Evolutionary conservation across 257 asterid genomes (phyloP).

Genomic region (Salvia splendens): DNA sequence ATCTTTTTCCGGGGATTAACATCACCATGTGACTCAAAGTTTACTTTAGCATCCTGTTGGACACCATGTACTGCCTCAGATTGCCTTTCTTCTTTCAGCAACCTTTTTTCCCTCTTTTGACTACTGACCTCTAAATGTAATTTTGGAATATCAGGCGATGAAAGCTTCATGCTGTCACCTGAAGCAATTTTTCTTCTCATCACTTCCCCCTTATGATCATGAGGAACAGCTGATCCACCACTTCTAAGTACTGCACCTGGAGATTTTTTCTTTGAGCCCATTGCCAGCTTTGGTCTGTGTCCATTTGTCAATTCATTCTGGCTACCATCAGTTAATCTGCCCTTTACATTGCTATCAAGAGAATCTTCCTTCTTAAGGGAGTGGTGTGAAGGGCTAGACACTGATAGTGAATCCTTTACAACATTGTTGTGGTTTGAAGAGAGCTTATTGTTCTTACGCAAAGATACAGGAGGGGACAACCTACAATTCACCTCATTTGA

Average conservation of each 20-base stretch:
- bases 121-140: constrained; percentile 36
- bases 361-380: constrained; percentile 40
- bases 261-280: constrained; percentile 46
- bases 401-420: constrained; percentile 39
- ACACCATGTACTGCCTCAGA: constrained; percentile 38
- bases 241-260: constrained; percentile 42
- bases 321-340: constrained; percentile 35
- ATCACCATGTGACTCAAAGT: constrained; percentile 40
- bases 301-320: constrained; percentile 58
- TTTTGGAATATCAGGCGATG: constrained; percentile 41
- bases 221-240: constrained; percentile 40
- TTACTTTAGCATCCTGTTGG: constrained; percentile 37
- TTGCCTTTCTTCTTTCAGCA: constrained; percentile 43
- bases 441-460: constrained; percentile 40
- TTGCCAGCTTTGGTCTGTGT: constrained; percentile 39
- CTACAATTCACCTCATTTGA: constrained; percentile 38
- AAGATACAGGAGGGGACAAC: constrained; percentile 35
- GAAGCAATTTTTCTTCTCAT: constrained; percentile 34
- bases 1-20: constrained; percentile 44
- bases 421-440: constrained; percentile 34
- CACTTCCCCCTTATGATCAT: constrained; percentile 36
- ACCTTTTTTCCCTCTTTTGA: constrained; percentile 45
- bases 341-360: constrained; percentile 38
- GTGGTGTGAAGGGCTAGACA: constrained; percentile 35
- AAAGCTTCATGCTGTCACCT: constrained; percentile 40